Evolutionary conservation across 495 filamentous ascomycete species (phyloP), one percentile per base, ranked within the genome.

Genomic region (Aspergillus indologenus): DNA sequence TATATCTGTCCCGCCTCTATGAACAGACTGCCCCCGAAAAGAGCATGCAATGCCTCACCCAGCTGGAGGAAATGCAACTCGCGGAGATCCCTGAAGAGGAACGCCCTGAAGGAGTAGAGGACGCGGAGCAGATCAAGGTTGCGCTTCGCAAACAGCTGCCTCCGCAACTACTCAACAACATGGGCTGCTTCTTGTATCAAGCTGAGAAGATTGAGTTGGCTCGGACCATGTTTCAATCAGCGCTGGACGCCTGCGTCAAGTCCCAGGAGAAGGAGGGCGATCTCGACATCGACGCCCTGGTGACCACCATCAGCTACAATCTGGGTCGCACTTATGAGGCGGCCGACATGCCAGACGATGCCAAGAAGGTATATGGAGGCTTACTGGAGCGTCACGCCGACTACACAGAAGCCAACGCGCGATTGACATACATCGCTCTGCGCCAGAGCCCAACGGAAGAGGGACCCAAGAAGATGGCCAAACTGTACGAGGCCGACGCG

Each of bases 241-340:
- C 92, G 0, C 77, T 98, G 29, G 89, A 86, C 58, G 86, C 91
- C n/a, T 96, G 93, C 67, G 83, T 91, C 19, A 84, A 86, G 59
- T 85, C 87, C 45, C 70, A 85, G 18, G 85, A 82, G 61, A 85
- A 87, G 63, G 68, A 72, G 23, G 54, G 66, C 21, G 82, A 82
- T 3, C 71, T 83, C n/a, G 92, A 96, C 66, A 89, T 85, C 0
- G 94, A 98, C 68, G 90, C 91, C 2, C 81, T 98, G 5, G 86
- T 96, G 23, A 96, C 92, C 0, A 96, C 91, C 5, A 92, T 98
- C 64, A 92, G 88, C 61, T 98, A 91, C 75, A 98, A 98, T 68
- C 85, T 98, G 24, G 94, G 88, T n/a, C 83, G 94, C n/a, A 93
- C 91, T 21, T 96, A 96, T 65, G 94, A 98, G 71, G 87, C 90